Percentiles rank a stretch among this genome's conserved stretches.
Conservation (phyloP, 106 monocot genomes). For the Triglochin maritima region DNA sequence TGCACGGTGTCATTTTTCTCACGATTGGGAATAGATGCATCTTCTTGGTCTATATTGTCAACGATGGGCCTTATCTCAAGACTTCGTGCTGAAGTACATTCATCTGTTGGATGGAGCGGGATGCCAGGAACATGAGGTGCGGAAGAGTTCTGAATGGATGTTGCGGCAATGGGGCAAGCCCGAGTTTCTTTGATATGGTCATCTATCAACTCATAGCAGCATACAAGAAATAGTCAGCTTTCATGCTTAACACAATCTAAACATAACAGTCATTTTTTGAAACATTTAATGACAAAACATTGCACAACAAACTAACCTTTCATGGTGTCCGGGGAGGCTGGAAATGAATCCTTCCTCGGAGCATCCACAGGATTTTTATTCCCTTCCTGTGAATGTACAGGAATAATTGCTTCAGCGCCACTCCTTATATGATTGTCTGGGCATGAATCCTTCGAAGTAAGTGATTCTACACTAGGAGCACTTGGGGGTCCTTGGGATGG, state of each 20-base stretch:
- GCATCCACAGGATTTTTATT: neutral
- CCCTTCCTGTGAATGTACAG: neutral
- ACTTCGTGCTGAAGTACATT: constrained; percentile 1
- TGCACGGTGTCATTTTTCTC: constrained; percentile 8
- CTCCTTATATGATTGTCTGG: constrained; percentile 3
- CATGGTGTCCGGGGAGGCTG: neutral
- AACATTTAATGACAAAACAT: neutral
- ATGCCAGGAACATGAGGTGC: constrained; percentile 11
- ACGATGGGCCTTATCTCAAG: constrained; percentile 9
- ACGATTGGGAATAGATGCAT: constrained; percentile 9
- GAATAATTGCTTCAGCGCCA: neutral
- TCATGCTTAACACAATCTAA: neutral
- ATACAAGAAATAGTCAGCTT: neutral
- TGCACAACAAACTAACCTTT: constrained; percentile 3
- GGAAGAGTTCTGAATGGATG: neutral
- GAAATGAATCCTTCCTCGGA: neutral
- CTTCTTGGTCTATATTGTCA: constrained; percentile 1
- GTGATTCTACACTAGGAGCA: neutral
- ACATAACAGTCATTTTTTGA: neutral
- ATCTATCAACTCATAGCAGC: neutral
- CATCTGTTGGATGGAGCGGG: constrained; percentile 1
- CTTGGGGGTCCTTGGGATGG: neutral
- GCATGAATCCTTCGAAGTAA: constrained; percentile 1
- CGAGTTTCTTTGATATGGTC: constrained; percentile 27
- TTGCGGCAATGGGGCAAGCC: neutral